Base-by-base conservation (phyloP, 2,329 filamentous ascomycete species). In the Stemphylium vesicarium region DNA sequence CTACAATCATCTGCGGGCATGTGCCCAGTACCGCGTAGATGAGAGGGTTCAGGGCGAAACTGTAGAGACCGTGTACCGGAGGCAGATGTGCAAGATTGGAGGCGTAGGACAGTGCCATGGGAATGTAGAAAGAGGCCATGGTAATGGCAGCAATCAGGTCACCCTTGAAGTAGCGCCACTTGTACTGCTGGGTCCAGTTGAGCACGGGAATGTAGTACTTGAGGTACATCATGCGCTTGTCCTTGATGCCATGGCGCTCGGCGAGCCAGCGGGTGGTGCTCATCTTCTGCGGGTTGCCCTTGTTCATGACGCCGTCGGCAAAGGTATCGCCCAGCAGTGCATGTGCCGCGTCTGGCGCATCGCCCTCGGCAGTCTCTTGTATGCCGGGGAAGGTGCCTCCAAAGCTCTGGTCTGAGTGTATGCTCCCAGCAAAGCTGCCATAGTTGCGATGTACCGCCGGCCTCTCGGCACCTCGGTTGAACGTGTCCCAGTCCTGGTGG, bases 41-140 rank as follows among this genome's bases (percentile, higher is more conserved):
- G 49, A 98, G 78, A 0, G 95, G 95, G 55, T 93, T 93, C 79
- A 98, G 91, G 59, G 96, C 91, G 73, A 97, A 98, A 13, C 91
- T 86, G 77, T 98, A 99, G 3, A 99, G 83, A 0, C 95, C 95
- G 70, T 96, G 94, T 68, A 98, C 93, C 0, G 95, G 90, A 8
- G 94, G 92, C 1, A 97, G 87, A 72, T 98, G 95, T 5, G 90
- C 92, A 37, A 99, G 86, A 71, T 98, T 98, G 36, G 91, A 87
- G 50, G 95, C 92, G 61, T 96, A 89, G 0, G 95, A 98, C 12
- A 99, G 84, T 0, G 92, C 90, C 93, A 99, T 97, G 46, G 95
- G 95, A 33, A 99, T 89, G 75, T 99, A 99, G 79, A 99, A 95
- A 22, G 93, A 96, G n/a, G 94, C 91, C 80, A 99, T 89, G n/a